These are phyloP conservation scores for Aspergillus nomiae DNA, from an alignment of 2,329 filamentous ascomycete genomes.

Conservation along the genomic window DNA sequence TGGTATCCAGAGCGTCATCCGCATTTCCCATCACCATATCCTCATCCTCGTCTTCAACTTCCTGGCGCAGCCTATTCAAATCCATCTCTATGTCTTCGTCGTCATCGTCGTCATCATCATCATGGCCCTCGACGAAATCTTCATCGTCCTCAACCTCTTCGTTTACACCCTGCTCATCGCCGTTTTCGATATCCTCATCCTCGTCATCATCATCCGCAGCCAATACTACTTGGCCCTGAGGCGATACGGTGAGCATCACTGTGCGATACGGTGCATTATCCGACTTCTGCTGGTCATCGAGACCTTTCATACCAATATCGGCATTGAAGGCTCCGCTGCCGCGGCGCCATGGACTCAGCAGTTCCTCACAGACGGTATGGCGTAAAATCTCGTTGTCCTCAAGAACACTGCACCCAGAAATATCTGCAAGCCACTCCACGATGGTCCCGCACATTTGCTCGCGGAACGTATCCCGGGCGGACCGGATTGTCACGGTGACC, in stretches of 20 bases:
- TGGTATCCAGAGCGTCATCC: conserved; percentile 71
- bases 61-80: conserved; percentile 22
- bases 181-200: conserved; percentile 36
- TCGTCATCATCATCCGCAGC: conserved; percentile 53
- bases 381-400: conserved; percentile 77
- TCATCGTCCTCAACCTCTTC: conserved; percentile 54
- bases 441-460: conserved; percentile 99
- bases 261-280: conserved; percentile 49
- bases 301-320: conserved; percentile 72
- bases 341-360: conserved; percentile 82
- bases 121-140: conserved; percentile 43
- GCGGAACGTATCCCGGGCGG: conserved; percentile 89
- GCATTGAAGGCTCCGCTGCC: conserved; percentile 83
- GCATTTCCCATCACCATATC: conserved; percentile 57
- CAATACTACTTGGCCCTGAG: conserved; percentile 43
- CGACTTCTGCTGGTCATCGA: conserved; percentile 76
- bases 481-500: conserved; percentile 91
- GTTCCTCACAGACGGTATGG: conserved; percentile 83
- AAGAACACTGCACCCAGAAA: conserved; percentile 84
- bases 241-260: conserved; percentile 43
- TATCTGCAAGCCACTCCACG: conserved; percentile 93
- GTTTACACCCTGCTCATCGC: conserved; percentile 40
- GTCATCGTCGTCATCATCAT: conserved; percentile 51
- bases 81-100: conserved; percentile 40
- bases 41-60: conserved; percentile 35